Base-by-base conservation (phyloP, 176 grass and related monocot genomes). In the Oryza officinalis region DNA sequence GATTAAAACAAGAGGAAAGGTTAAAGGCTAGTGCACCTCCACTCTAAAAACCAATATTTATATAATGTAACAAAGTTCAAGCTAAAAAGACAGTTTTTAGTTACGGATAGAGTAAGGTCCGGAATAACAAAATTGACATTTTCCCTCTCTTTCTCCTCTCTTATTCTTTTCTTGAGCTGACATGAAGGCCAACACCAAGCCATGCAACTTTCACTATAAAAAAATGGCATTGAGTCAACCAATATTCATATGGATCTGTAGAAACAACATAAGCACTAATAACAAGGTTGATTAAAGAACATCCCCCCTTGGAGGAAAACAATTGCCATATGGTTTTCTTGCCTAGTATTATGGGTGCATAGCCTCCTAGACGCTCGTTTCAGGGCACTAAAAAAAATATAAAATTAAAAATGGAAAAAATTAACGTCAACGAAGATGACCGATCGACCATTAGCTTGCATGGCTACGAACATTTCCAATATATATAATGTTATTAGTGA, bases 301-400 rank as follows among this genome's bases (percentile, higher is more conserved):
- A 69, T 80, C 45, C 78, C 78, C 44, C 38, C 45, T 37, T 69
- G 30, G 78, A 69, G 18, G 68, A 54, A 79, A 80, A 69, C 6
- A 80, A 80, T n/a, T 80, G 20, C 52, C 20, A 5, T 17, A 11
- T 66, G 61, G 41, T 54, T n/a, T 69, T 80, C 30, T 22, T 26
- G 27, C 28, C 23, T 79, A 44, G 1, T 67, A 35, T 35, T 35
- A 35, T 35, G 38, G 28, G 32, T 50, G 63, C 43, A 68, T 67
- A 8, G 13, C 2, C 46, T 49, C 35, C 9, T 67, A n/a, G 0
- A 4, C 65, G 6, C 11, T n/a, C 23, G 11, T 68, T 31, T 1
- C 17, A 54, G 17, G 17, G 17, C 5, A 54, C 49, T 54, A 8
- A 28, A 27, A 27, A 22, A 0, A 6, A 65, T 30, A 23, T 32